phyloP scores from a whole-genome alignment of 2,329 filamentous ascomycete genomes.

The Trichoderma lentiforme region DNA sequence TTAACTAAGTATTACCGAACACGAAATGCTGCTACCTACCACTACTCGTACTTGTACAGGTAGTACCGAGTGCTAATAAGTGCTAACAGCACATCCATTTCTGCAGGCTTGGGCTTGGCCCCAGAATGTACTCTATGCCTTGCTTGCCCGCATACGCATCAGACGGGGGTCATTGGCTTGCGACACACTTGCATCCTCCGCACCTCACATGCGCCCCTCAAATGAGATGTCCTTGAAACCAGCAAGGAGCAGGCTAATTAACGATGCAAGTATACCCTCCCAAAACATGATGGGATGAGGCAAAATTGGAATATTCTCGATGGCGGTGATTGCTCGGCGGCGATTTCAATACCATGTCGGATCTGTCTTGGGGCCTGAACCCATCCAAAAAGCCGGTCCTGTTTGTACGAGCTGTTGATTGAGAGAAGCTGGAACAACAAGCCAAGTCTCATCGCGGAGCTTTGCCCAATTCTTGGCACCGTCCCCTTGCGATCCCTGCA shows the following conservation, averaged over 20 bases:
- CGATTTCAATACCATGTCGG: not conserved
- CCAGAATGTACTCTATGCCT: not conserved
- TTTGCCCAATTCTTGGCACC: conserved; percentile 11
- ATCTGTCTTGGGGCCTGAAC: not conserved
- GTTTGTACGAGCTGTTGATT: not conserved
- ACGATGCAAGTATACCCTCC: not conserved
- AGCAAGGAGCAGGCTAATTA: not conserved
- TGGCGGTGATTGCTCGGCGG: not conserved
- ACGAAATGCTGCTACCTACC: not conserved
- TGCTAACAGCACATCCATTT: not conserved
- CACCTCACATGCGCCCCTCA: conserved; percentile 4
- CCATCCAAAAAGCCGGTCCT: not conserved
- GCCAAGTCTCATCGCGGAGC: conserved; percentile 7
- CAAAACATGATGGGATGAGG: not conserved
- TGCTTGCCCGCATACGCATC: not conserved
- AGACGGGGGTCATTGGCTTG: not conserved
- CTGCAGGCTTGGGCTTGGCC: not conserved
- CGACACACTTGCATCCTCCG: conserved; percentile 9
- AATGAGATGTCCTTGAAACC: conserved; percentile 11
- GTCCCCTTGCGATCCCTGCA: conserved; percentile 11
- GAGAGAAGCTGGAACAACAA: not conserved
- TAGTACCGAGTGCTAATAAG: not conserved
- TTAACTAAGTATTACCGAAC: not conserved
- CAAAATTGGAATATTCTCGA: not conserved
- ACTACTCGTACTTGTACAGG: not conserved